These are phyloP conservation scores for Hypoxylon sp. DNA, from an alignment of 2,329 filamentous ascomycete species.

Conservation along the genomic window DNA sequence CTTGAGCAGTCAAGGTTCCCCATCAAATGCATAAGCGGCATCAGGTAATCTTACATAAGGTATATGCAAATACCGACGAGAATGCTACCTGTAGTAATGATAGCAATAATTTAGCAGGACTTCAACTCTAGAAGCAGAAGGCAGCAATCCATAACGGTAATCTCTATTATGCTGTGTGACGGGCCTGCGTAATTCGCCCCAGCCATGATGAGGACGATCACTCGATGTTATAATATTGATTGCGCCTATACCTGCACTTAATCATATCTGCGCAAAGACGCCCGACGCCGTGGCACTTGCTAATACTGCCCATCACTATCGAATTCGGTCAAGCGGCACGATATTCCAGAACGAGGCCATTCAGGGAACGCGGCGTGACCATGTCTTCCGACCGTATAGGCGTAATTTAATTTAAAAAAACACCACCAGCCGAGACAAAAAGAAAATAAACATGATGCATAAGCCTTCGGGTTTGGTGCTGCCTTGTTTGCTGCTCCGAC, in stretches of 20 bases:
- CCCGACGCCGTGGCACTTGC: slow-evolving; percentile 22
- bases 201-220: slow-evolving; percentile 16
- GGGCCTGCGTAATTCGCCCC: background rate
- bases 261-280: slow-evolving; percentile 23
- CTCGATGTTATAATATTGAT: slow-evolving; percentile 16
- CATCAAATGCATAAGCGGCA: too few species aligned
- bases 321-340: slow-evolving; percentile 17
- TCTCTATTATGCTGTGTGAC: background rate
- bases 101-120: too few species aligned
- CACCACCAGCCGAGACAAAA: slow-evolving; percentile 20
- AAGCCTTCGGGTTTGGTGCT: slow-evolving; percentile 11
- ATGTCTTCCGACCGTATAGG: slow-evolving; percentile 16
- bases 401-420: slow-evolving; percentile 18
- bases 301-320: slow-evolving; percentile 14
- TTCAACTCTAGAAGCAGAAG: too few species aligned
- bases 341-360: slow-evolving; percentile 24
- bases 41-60: too few species aligned
- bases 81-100: too few species aligned
- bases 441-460: slow-evolving; percentile 15
- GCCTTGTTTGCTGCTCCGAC: slow-evolving; percentile 13
- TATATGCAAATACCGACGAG: too few species aligned
- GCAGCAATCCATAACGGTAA: too few species aligned
- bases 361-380: slow-evolving; percentile 24
- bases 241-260: too few species aligned
- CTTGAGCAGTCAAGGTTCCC: too few species aligned